Evolutionary conservation across 2,329 filamentous ascomycete species (phyloP), one percentile per base, ranked within the genome.

Genomic region (Curvularia eragrostidis): DNA sequence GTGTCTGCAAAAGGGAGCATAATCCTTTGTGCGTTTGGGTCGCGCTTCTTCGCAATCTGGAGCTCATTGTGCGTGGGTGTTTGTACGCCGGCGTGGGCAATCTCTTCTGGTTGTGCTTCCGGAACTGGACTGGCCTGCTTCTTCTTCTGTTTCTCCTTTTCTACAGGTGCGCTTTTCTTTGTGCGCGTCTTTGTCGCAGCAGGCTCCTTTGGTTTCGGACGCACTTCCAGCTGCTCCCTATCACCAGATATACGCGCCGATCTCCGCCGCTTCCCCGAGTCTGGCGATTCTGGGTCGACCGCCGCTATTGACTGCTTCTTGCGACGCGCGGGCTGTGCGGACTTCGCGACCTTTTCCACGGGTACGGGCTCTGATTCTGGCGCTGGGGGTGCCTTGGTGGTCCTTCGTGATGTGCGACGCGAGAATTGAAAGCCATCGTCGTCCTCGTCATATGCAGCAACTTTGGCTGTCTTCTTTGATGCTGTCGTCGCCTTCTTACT

Each of bases 1-100:
- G 94, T 98, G 74, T 98, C 94, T 69, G 91, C 93, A 74, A 96
- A 90, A 1, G 93, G 93, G 9, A 98, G 81, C 49, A 91, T 84
- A 59, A 97, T 96, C 69, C 91, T 91, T 58, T 85, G 83, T 15
- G 80, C 80, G 39, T 66, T 72, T n/a, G 73, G 73, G 64, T 81
- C 78, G 46, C 80, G 78, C 68, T 78, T 79, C 69, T 81, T 82
- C 51, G 76, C 72, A 19, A 79, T 73, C 26, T 72, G 65, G 10
- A 75, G 43, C 48, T 70, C 67, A 52, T 72, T 66, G 42, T 72
- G 64, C 19, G 62, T 73, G 10, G 73, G 74, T 1, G 75, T 76
- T 48, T 70, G 65, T 41, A 66, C 61, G 12, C 64, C 69, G 36
- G 61, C 55, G 39, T 67, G 62, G 28, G 66, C 67, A 34, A 52